Evolutionary conservation across 345 rosid genomes (phyloP), one percentile per base, ranked within the genome.

Genomic region (Heritiera littoralis): DNA sequence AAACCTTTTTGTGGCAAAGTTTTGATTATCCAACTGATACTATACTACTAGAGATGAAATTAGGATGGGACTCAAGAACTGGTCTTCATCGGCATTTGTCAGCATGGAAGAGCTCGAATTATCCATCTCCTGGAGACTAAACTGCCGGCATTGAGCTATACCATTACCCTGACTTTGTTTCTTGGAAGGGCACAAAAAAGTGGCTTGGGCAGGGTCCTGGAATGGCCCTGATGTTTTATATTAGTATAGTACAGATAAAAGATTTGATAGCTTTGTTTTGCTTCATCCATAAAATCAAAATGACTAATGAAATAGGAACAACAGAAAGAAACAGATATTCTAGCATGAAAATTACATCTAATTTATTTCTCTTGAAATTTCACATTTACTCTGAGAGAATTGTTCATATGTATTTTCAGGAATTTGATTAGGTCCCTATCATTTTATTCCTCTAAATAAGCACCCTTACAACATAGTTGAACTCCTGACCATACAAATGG

Each of bases 401-500:
- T 86, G 23, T 55, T 74, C 80, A 78, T 78, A 79, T 95, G 93
- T 63, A 17, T 40, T 86, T 76, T 75, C 85, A 95, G 80, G 79
- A 84, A 82, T 61, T 59, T 52, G 46, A 82, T 54, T 69, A 91
- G 72, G 55, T 87, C 89, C 80, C 51, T 74, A 23, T 73, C 52
- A 60, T 82, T 81, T 75, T 63, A 80, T 55, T 80, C 75, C 77
- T 84, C 65, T 23, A 95, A 68, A 70, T n/a, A 64, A 76, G 28
- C 18, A 77, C 91, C 80, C 74, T 79, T 56, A 77, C 78, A 56
- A 89, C 91, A 70, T 92, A 95, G 28, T 86, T 80, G 17, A 74
- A 86, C 41, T 85, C 85, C 78, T 75, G 76, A 45, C 95, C 96
- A 32, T 89, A 93, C 86, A 93, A 76, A 80, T 92, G 93, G 13